These are phyloP conservation scores for Colletotrichum acutatum DNA, from an alignment of 2,329 filamentous ascomycete species.

Conservation along the genomic window DNA sequence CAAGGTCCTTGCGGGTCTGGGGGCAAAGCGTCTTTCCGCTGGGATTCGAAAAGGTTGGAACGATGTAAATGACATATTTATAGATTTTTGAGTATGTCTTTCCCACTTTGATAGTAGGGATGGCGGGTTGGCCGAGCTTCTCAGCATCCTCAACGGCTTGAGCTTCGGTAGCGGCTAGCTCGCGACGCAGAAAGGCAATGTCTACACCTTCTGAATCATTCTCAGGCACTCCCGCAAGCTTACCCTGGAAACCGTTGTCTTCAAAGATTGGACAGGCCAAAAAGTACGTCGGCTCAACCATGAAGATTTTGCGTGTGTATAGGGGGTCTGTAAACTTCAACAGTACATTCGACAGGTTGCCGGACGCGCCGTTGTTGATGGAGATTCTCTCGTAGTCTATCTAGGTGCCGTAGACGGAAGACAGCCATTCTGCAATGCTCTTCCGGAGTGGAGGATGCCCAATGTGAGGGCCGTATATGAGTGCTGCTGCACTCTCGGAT, in stretches of 20 bases:
- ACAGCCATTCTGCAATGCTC: slow-evolving; percentile 77
- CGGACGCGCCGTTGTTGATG: slow-evolving; percentile 86
- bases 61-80: slow-evolving; percentile 86
- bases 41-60: slow-evolving; percentile 90
- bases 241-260: slow-evolving; percentile 78
- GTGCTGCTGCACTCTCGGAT: slow-evolving; percentile 66
- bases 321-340: slow-evolving; percentile 83
- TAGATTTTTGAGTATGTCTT: slow-evolving; percentile 74
- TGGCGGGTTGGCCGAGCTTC: rapidly evolving
- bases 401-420: slow-evolving; percentile 62
- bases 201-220: slow-evolving; percentile 79
- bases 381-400: slow-evolving; percentile 71
- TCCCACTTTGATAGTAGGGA: background rate
- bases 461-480: slow-evolving; percentile 83
- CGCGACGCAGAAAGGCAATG: slow-evolving; percentile 64
- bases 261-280: slow-evolving; percentile 84
- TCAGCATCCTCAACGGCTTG: background rate
- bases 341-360: slow-evolving; percentile 81
- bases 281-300: slow-evolving; percentile 85
- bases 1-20: slow-evolving; percentile 72
- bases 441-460: slow-evolving; percentile 77
- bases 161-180: background rate
- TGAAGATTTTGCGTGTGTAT: slow-evolving; percentile 81
- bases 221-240: slow-evolving; percentile 77
- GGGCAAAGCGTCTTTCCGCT: slow-evolving; percentile 84